Base-by-base conservation (phyloP, 139 green algal species). In the Zygnema cylindricum region DNA sequence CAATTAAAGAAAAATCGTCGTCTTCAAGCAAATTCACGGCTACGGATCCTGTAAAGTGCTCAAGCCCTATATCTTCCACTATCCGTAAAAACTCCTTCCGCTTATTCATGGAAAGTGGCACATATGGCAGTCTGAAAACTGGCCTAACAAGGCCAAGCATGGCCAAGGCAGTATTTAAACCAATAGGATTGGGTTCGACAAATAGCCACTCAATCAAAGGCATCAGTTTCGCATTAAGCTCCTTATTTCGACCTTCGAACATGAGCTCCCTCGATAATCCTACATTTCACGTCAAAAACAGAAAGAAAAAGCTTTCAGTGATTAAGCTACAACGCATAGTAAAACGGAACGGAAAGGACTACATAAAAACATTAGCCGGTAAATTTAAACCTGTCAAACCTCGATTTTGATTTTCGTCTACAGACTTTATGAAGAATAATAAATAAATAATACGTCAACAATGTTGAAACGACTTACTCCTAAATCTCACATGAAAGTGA, bases 151-250 rank as follows among this genome's bases (percentile, higher is more conserved):
- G 92, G 35, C 96, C 97, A 69, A 96, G 98, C 97, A 98, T 98
- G 0, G 94, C 90, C 41, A 98, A 77, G 0, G 95, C 95, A 0
- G 97, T 99, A 94, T 99, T 99, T 40, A 99, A 84, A 0, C 94
- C 82, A 41, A 99, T 98, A 78, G 97, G 97, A 91, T 99, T 99
- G 3, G 97, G 97, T 91, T 99, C 96, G 55, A 91, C 94, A 91
- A 99, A 99, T 3, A 98, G 88, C 96, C 96, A 98, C 36, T 76
- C 75, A n/a, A 98, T 95, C 0, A 99, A 91, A 1, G 91, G 88
- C 38, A 85, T 35, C 22, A 95, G 30, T 32, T 82, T 78, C 2
- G 89, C 91, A 7, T 94, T 95, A 1, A 97, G 84, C 69, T 95
- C 93, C 0, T 93, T 81, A 73, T 99, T 89, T 0, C 85, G 54